Percentiles rank a stretch among this genome's conserved stretches.
Conservation (phyloP, 495 filamentous ascomycete species). For the Hyaloscypha bicolor region DNA sequence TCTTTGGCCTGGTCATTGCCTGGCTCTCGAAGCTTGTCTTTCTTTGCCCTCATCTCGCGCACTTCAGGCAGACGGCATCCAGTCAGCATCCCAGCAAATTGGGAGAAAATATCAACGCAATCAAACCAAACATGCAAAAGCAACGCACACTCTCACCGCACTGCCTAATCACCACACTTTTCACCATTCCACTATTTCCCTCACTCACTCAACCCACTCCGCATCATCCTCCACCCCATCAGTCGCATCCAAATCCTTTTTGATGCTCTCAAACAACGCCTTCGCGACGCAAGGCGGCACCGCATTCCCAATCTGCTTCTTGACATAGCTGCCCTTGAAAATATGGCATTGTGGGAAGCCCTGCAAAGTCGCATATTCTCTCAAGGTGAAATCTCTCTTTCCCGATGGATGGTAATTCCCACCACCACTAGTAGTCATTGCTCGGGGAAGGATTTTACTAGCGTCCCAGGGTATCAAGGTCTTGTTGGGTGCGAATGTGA, state of each 20-base stretch:
- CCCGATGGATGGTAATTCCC: conserved; percentile 74
- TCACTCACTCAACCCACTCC: conserved; percentile 18
- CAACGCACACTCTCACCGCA: not conserved
- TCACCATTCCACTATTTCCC: not conserved
- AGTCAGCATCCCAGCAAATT: no score
- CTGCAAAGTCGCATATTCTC: conserved; percentile 77
- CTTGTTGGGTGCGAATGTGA: conserved; percentile 33
- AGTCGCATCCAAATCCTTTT: conserved; percentile 54
- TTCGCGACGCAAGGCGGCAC: conserved; percentile 70
- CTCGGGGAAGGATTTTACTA: conserved; percentile 52
- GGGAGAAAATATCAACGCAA: not conserved
- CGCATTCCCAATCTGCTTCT: conserved; percentile 84
- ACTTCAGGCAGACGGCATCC: no score
- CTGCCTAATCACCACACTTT: not conserved
- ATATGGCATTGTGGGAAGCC: conserved; percentile 68
- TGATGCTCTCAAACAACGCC: conserved; percentile 60
- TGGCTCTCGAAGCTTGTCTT: no score
- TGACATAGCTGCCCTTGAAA: conserved; percentile 49
- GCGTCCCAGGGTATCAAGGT: conserved; percentile 42
- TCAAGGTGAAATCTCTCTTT: conserved; percentile 62
- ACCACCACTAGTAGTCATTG: conserved; percentile 72
- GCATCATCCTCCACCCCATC: conserved; percentile 46
- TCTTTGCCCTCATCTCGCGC: no score
- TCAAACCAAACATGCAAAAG: not conserved
- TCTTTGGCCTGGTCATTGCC: no score